phyloP scores from a whole-genome alignment of 2,329 filamentous ascomycete genomes.

The Cladophialophora chaetospira region DNA sequence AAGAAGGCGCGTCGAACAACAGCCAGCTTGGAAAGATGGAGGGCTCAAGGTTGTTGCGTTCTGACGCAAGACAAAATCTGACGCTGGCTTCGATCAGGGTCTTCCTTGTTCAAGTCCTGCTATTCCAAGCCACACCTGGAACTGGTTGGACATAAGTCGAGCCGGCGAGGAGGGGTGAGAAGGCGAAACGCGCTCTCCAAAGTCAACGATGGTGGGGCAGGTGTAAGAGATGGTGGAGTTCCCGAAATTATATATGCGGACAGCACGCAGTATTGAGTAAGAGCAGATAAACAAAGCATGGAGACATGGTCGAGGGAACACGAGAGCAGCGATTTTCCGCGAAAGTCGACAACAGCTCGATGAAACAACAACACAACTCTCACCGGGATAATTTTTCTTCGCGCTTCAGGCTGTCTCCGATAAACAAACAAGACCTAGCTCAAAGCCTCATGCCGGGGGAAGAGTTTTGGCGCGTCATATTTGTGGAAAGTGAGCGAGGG shows the following conservation, averaged over 20 bases:
- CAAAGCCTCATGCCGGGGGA: conserved; percentile 13
- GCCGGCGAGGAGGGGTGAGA: conserved; percentile 6
- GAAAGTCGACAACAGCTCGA: background rate
- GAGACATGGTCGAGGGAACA: conserved; percentile 4
- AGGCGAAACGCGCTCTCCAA: conserved; percentile 15
- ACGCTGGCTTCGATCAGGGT: conserved; percentile 12
- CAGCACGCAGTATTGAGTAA: conserved; percentile 19
- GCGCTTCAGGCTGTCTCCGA: conserved; percentile 21
- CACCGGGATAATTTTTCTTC: conserved; percentile 1
- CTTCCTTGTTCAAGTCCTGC: conserved; percentile 17
- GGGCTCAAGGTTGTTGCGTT: conserved; percentile 21
- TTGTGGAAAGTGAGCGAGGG: conserved; percentile 20
- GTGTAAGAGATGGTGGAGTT: conserved; percentile 26
- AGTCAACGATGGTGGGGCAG: conserved; percentile 20
- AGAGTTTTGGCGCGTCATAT: conserved; percentile 24
- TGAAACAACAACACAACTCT: background rate
- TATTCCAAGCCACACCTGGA: conserved; percentile 1
- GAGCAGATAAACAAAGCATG: conserved; percentile 19
- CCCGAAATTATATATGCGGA: conserved; percentile 29
- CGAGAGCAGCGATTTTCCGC: background rate
- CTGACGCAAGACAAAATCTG: conserved; percentile 18
- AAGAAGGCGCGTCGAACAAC: background rate
- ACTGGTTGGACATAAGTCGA: conserved; percentile 6
- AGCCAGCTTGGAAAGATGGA: conserved; percentile 2
- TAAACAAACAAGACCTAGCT: conserved; percentile 19